Evolutionary conservation across 2,329 filamentous ascomycete species (phyloP).

Genomic region (Cladosporium austrohemisphaericum): DNA sequence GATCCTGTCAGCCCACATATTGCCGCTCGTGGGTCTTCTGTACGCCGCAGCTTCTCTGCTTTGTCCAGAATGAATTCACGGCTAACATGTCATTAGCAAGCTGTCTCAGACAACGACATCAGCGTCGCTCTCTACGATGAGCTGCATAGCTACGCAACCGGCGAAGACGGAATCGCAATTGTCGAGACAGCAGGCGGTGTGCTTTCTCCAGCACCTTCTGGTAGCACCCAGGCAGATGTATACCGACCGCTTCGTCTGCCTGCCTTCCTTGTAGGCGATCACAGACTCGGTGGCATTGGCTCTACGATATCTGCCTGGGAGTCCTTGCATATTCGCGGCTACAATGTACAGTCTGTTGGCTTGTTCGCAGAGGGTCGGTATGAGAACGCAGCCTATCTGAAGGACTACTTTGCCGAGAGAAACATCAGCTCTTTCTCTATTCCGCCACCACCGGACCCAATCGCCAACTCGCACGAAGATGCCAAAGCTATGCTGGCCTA

Average conservation of each 20-base stretch:
- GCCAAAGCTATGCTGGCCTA: slow-evolving; percentile 58
- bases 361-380: slow-evolving; percentile 66
- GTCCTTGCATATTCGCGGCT: slow-evolving; percentile 71
- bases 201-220: slow-evolving; percentile 72
- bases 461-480: slow-evolving; percentile 46
- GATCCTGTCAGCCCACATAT: slow-evolving; percentile 75
- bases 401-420: slow-evolving; percentile 61
- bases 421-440: slow-evolving; percentile 56
- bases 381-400: slow-evolving; percentile 64
- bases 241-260: slow-evolving; percentile 72
- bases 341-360: slow-evolving; percentile 67
- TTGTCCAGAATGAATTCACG: not conserved
- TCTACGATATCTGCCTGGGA: slow-evolving; percentile 77
- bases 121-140: slow-evolving; percentile 42
- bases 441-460: slow-evolving; percentile 55
- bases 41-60: not conserved
- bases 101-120: slow-evolving; percentile 31
- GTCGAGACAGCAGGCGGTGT: slow-evolving; percentile 81
- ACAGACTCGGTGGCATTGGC: slow-evolving; percentile 73
- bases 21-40: slow-evolving; percentile 49
- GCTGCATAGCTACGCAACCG: slow-evolving; percentile 39
- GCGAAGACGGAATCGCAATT: slow-evolving; percentile 57
- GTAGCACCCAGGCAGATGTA: slow-evolving; percentile 71
- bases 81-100: not conserved
- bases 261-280: slow-evolving; percentile 69